Conservation (phyloP, 176 grass and related monocot genomes). For the Eremochloa ophiuroides region DNA sequence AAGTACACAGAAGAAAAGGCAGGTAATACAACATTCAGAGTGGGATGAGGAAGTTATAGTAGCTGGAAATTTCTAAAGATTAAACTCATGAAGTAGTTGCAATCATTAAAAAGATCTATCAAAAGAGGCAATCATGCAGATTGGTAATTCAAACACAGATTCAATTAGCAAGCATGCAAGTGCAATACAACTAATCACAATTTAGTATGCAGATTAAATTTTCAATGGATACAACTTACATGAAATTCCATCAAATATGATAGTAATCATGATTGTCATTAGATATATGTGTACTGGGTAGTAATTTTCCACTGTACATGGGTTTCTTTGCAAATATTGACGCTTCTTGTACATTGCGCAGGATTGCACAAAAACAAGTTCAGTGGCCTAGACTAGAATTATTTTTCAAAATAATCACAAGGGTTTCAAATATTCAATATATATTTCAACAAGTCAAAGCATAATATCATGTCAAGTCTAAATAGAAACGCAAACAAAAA, state of each 20-base stretch:
- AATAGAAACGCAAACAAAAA: slow-evolving; percentile 28
- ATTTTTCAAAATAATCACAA: slow-evolving; percentile 12
- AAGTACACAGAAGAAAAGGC: slow-evolving; percentile 16
- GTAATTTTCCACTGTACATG: no score
- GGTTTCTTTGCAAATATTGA: no score
- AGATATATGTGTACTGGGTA: no score
- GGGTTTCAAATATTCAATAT: neutral
- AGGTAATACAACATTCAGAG: slow-evolving; percentile 10
- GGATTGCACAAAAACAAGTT: neutral
- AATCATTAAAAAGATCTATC: slow-evolving; percentile 11
- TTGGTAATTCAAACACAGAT: no score
- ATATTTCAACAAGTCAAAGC: neutral
- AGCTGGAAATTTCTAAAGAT: slow-evolving; percentile 1
- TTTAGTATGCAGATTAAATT: neutral
- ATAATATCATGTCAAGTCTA: slow-evolving; percentile 17
- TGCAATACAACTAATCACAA: neutral
- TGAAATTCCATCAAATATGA: neutral
- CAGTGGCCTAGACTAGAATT: neutral
- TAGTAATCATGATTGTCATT: neutral
- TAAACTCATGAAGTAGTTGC: neutral
- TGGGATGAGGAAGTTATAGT: slow-evolving; percentile 6
- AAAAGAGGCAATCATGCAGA: neutral
- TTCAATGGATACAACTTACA: neutral
- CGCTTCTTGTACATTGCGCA: no score
- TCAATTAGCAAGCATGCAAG: no score